Evolutionary conservation across 2,329 filamentous ascomycete genomes (phyloP).

Genomic region (Fusarium citri): DNA sequence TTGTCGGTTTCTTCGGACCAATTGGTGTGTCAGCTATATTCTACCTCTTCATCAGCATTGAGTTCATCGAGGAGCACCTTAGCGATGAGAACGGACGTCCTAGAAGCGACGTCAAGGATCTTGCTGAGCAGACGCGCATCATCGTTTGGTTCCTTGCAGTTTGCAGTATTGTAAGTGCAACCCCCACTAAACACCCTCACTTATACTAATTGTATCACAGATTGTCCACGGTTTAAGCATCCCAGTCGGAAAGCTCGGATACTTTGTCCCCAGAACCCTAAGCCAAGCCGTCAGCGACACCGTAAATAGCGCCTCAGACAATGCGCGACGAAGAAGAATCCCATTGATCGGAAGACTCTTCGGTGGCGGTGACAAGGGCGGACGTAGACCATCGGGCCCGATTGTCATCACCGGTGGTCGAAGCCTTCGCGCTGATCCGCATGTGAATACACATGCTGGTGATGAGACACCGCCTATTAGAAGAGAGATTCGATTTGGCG

Average conservation of each 20-base stretch:
- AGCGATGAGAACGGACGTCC: slow-evolving; percentile 64
- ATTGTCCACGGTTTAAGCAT: slow-evolving; percentile 86
- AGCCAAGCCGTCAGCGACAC: slow-evolving; percentile 47
- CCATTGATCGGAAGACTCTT: slow-evolving; percentile 35
- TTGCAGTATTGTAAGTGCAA: slow-evolving; percentile 80
- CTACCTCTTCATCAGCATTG: slow-evolving; percentile 83
- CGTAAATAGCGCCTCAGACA: slow-evolving; percentile 18
- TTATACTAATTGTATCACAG: slow-evolving; percentile 20
- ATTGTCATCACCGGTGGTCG: slow-evolving; percentile 26
- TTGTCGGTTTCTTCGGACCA: slow-evolving; percentile 93
- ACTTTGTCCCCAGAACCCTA: slow-evolving; percentile 73
- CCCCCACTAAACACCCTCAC: fast-evolving
- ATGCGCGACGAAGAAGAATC: slow-evolving; percentile 27
- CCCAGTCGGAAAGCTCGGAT: slow-evolving; percentile 75
- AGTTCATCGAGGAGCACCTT: slow-evolving; percentile 72
- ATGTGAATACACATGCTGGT: background rate
- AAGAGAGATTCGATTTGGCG: slow-evolving; percentile 41
- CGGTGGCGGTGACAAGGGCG: background rate
- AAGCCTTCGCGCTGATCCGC: slow-evolving; percentile 14
- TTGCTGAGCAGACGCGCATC: slow-evolving; percentile 75
- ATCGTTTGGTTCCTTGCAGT: slow-evolving; percentile 89
- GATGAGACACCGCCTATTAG: slow-evolving; percentile 9
- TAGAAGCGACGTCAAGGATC: slow-evolving; percentile 55
- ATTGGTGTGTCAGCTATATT: slow-evolving; percentile 93
- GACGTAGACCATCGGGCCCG: background rate